These are phyloP conservation scores for Cyclostephanos tholiformis DNA, from an alignment of 108 stramenopile genomes.

Conservation along the genomic window DNA sequence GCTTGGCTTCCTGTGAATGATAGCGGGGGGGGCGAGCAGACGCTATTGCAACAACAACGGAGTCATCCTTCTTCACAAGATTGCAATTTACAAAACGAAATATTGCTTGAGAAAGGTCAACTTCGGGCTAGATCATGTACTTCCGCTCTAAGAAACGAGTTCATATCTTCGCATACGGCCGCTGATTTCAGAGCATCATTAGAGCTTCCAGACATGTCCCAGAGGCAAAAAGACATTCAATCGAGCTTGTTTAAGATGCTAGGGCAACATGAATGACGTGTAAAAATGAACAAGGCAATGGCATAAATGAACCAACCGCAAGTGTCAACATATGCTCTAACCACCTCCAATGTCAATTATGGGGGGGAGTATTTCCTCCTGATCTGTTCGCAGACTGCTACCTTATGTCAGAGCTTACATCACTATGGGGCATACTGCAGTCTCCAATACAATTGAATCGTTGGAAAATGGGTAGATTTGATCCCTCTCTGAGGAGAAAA, in stretches of 20 bases:
- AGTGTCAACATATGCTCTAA: no score
- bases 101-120: neutral
- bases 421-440: no score
- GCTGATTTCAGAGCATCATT: slow-evolving; percentile 16
- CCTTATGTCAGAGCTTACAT: no score
- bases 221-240: slow-evolving; percentile 44
- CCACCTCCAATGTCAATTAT: no score
- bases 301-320: no score
- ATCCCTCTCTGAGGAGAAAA: no score
- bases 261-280: slow-evolving; percentile 23
- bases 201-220: slow-evolving; percentile 39
- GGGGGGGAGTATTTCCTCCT: no score
- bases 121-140: neutral
- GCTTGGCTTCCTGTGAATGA: slow-evolving; percentile 26
- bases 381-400: no score
- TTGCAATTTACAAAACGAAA: neutral
- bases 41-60: neutral
- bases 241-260: slow-evolving; percentile 44
- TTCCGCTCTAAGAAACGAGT: neutral
- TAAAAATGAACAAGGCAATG: neutral
- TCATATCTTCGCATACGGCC: slow-evolving; percentile 2
- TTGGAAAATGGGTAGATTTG: no score
- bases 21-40: neutral
- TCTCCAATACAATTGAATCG: no score
- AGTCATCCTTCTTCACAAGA: neutral